Percentiles rank a stretch among this genome's conserved stretches.
These are phyloP conservation scores for Porcisia deanei DNA, from an alignment of 208 protist species.

Conservation along the genomic window DNA sequence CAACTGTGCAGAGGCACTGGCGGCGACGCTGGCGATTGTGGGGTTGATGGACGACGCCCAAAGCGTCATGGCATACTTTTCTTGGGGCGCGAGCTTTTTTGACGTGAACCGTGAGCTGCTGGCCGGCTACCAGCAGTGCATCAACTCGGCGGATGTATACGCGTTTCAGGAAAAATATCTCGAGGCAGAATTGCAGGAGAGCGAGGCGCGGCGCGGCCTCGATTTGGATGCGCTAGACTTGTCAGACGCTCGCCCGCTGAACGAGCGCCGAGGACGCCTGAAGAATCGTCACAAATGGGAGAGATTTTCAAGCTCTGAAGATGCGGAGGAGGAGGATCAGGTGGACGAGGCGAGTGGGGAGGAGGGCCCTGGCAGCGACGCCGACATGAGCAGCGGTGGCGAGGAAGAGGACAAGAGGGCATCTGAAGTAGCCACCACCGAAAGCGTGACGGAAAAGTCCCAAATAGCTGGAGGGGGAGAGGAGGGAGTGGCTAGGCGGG, in stretches of 20 bases:
- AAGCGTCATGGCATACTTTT: conserved; percentile 95
- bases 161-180: conserved; percentile 75
- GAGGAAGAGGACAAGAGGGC: background rate
- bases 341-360: conserved; percentile 13
- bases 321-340: conserved; percentile 21
- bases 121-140: conserved; percentile 72
- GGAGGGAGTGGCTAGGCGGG: background rate
- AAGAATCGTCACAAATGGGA: conserved; percentile 39
- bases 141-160: conserved; percentile 54
- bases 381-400: background rate
- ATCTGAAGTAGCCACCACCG: background rate
- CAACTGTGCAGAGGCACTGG: conserved; percentile 97
- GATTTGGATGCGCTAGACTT: conserved; percentile 63
- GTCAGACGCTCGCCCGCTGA: conserved; percentile 49
- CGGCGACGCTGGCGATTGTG: conserved; percentile 94
- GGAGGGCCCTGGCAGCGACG: background rate
- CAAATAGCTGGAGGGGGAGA: background rate
- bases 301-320: conserved; percentile 21
- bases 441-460: too few relatives aligned
- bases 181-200: conserved; percentile 34
- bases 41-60: conserved; percentile 92
- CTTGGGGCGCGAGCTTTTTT: conserved; percentile 97
- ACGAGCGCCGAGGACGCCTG: conserved; percentile 51
- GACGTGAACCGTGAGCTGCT: conserved; percentile 95
- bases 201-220: conserved; percentile 45